phyloP scores from a whole-genome alignment of 371 early-diverging fungal species.

The Blyttiomyces sp. region DNA sequence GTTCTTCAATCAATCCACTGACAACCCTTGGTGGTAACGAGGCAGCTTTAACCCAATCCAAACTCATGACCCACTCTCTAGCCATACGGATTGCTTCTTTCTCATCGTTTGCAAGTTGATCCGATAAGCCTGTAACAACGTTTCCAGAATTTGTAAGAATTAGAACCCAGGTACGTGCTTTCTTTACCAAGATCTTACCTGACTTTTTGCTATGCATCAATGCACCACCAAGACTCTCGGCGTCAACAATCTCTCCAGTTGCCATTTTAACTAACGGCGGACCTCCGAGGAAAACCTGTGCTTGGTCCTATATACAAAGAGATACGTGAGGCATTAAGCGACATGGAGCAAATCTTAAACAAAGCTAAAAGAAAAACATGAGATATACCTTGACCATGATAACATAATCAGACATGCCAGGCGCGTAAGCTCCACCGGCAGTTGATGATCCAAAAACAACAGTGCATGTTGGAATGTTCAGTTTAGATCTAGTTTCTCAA shows the following conservation, averaged over 20 bases:
- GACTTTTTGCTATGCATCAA: conserved; percentile 66
- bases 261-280: conserved; percentile 78
- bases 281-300: conserved; percentile 72
- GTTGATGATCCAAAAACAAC: conserved; percentile 77
- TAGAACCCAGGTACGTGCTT: neutral
- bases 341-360: too few species aligned
- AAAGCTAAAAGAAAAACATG: too few species aligned
- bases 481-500: conserved; percentile 56
- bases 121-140: conserved; percentile 22
- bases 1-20: conserved; percentile 54
- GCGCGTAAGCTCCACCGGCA: conserved; percentile 74
- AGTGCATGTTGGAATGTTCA: conserved; percentile 62
- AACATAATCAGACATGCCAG: conserved; percentile 72
- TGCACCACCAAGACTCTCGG: conserved; percentile 71
- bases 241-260: conserved; percentile 69
- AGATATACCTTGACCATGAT: conserved; percentile 66
- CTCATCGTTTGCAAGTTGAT: conserved; percentile 26
- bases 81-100: conserved; percentile 30
- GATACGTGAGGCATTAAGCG: too few species aligned
- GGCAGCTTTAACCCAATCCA: conserved; percentile 12
- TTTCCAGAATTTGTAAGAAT: neutral
- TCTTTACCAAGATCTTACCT: conserved; percentile 1
- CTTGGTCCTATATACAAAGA: conserved; percentile 50
- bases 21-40: conserved; percentile 2
- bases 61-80: conserved; percentile 23